phyloP scores from a whole-genome alignment of 2,329 filamentous ascomycete genomes.

The Fusarium lateritium region DNA sequence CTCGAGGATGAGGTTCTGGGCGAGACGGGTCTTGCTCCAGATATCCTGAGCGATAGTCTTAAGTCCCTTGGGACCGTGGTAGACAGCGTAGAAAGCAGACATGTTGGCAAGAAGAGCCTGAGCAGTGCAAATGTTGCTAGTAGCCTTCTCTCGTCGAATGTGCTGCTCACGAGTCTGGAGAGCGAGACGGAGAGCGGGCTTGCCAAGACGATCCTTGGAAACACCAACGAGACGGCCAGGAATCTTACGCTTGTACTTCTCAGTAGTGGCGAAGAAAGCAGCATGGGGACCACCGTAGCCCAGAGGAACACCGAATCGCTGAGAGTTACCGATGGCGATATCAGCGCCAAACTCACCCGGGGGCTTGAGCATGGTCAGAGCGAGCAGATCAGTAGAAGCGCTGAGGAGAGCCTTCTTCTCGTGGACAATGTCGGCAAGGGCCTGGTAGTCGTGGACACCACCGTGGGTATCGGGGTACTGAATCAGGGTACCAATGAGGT shows the following conservation, averaged over 20 bases:
- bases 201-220: slow-evolving; percentile 89
- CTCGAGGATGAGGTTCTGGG: slow-evolving; percentile 63
- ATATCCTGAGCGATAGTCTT: slow-evolving; percentile 87
- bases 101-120: slow-evolving; percentile 96
- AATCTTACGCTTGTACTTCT: slow-evolving; percentile 95
- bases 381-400: slow-evolving; percentile 90
- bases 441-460: slow-evolving; percentile 82
- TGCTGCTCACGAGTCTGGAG: slow-evolving; percentile 97
- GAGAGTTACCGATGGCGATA: slow-evolving; percentile 92
- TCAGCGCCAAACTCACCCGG: slow-evolving; percentile 96
- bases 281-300: slow-evolving; percentile 95
- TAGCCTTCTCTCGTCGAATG: slow-evolving; percentile 95
- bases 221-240: slow-evolving; percentile 90
- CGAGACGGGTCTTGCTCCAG: slow-evolving; percentile 76
- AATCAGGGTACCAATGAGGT: slow-evolving; percentile 88
- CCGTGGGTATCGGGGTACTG: slow-evolving; percentile 95
- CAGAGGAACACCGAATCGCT: slow-evolving; percentile 92
- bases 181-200: slow-evolving; percentile 71
- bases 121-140: slow-evolving; percentile 96
- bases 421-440: slow-evolving; percentile 82
- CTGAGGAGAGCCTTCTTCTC: slow-evolving; percentile 83
- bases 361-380: slow-evolving; percentile 87
- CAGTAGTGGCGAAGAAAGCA: slow-evolving; percentile 85
- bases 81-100: slow-evolving; percentile 93
- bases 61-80: slow-evolving; percentile 89